Evolutionary conservation across 1,284 basidiomycete genomes (phyloP), one percentile per base, ranked within the genome.

Genomic region (Lentinula novae-zelandiae): DNA sequence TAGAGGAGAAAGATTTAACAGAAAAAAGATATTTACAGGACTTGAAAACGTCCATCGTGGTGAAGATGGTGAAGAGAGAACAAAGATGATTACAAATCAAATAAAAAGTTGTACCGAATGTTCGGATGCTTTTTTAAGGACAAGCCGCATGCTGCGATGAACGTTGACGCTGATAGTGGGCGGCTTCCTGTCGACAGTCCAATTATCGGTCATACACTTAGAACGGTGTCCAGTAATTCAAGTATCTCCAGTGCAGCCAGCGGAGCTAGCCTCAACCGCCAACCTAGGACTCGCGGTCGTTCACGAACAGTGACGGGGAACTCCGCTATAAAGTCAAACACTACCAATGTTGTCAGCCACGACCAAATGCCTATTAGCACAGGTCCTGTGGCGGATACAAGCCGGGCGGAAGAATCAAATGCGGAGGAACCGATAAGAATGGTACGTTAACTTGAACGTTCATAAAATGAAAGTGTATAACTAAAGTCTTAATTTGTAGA

Each of bases 191-290:
- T 31, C 12, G 57, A 62, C 52, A 31, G 57, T 46, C 53, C 61
- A 44, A 44, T 8, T 17, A 44, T n/a, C 17, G 42, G 42, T 15
- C 39, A 46, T 38, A 78, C 77, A 33, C 67, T 78, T 61, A 76
- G 76, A 58, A 80, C 78, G 1, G 75, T 80, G 42, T 73, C 76
- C 38, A 81, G 79, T 69, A 78, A 75, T 62, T 75, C 75, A 34
- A 79, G 76, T 66, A 78, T 74, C 62, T 75, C 75, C 38, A 79
- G 76, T 66, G 65, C 73, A 52, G 69, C 68, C 13, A 79, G 78
- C 64, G 70, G 68, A 4, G 70, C 71, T 52, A 76, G 75, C 64
- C 78, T 82, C 46, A 71, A 73, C 50, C 76, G 79, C 57, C 74
- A 76, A 34, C 69, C 78, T n/a, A 71, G 79, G 63, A 78, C 74